Base-by-base conservation (phyloP, 768 basidiomycete genomes). In the Lyophyllum decastes region DNA sequence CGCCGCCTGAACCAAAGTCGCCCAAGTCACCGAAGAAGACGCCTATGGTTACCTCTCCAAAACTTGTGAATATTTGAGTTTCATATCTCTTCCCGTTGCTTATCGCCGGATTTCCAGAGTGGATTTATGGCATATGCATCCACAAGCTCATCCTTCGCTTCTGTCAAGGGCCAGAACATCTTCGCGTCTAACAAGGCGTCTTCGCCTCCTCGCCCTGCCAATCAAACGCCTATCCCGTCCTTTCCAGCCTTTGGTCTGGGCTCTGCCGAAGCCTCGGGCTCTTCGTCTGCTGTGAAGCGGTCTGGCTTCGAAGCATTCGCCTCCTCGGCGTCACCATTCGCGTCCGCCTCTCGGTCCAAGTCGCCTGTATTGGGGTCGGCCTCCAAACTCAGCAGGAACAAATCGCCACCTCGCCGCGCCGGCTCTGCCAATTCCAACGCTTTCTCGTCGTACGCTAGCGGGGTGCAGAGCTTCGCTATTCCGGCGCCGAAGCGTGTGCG, bases 51-150 rank as follows among this genome's bases (percentile, higher is more conserved):
- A 25, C 49, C 24, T 26, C 74, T 53, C 70, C 78, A 21, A 81
- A 85, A 72, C 64, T 77, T 55, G 87, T 86, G 62, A 58, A 82
- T 16, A 21, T 27, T n/a, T 76, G 34, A 47, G 21, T 47, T 11
- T 19, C 44, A 25, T 35, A 16, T 34, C 12, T n/a, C 21, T 3
- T n/a, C 22, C 54, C 57, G 35, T 56, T 57, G 53, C 61, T 57
- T 48, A 60, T 49, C 49, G 9, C 4, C 17, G 49, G 61, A 8
- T 27, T 41, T 58, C 55, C 46, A 89, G 88, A 75, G 82, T 52
- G 90, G 90, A 24, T 93, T 93, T 70, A 86, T 87, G 82, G 87
- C 89, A 2, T 93, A 91, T 64, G 90, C 90, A 12, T 87, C 89
- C 2, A 75, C 83, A 11, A 80, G 77, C 54, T 92, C 90, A 2